These are phyloP conservation scores for Carex parvula DNA, from an alignment of 176 grass and related monocot species.

Conservation along the genomic window DNA sequence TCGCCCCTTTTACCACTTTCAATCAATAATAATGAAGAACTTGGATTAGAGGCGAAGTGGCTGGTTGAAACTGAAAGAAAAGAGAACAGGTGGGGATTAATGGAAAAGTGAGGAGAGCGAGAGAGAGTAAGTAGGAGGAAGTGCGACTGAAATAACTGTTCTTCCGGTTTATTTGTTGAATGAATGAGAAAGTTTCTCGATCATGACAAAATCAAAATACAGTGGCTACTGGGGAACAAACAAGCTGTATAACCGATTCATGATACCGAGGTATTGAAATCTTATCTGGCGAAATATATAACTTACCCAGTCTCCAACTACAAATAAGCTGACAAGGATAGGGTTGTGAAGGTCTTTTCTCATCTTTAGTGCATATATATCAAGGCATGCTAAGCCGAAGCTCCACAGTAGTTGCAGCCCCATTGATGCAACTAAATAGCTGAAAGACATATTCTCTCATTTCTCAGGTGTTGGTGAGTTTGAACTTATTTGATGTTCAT, in stretches of 20 bases:
- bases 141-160: not conserved
- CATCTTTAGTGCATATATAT: constrained; percentile 58
- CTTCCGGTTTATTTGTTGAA: not conserved
- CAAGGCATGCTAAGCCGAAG: constrained; percentile 79
- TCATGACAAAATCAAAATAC: not conserved
- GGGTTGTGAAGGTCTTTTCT: constrained; percentile 65
- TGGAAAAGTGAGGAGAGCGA: not conserved
- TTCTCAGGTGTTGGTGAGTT: too few relatives aligned
- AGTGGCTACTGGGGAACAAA: not conserved
- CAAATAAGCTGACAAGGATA: constrained; percentile 79
- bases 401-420: constrained; percentile 85
- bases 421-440: constrained; percentile 92
- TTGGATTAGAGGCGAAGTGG: not conserved
- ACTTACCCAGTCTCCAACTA: constrained; percentile 93
- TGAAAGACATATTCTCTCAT: constrained; percentile 31
- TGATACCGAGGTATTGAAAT: not conserved
- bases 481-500: too few relatives aligned
- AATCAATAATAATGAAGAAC: not conserved
- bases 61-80: not conserved
- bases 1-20: not conserved
- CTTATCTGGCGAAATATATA: not conserved
- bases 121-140: not conserved
- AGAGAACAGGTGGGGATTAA: not conserved
- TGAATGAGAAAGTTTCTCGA: not conserved
- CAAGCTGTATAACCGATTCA: not conserved